phyloP scores from a whole-genome alignment of 331 rosid species.

The Ulmus americana region DNA sequence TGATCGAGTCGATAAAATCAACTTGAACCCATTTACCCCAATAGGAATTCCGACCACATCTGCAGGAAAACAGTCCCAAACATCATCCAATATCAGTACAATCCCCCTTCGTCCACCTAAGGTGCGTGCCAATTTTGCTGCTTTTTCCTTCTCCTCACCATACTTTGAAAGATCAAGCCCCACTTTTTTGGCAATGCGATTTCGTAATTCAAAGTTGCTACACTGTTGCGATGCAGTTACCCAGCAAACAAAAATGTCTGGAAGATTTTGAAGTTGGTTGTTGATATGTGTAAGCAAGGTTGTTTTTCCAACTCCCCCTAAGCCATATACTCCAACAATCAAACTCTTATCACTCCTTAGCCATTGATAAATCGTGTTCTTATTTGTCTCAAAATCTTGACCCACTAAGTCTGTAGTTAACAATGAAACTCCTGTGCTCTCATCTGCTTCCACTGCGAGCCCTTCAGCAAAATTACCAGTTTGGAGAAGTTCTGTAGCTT shows the following conservation, averaged over 20 bases:
- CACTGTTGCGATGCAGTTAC: constrained; percentile 21
- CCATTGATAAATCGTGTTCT: not conserved
- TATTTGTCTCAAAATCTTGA: not conserved
- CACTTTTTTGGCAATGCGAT: constrained; percentile 12
- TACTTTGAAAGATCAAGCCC: not conserved
- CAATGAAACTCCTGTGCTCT: not conserved
- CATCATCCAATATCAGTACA: too few species aligned
- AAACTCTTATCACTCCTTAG: too few species aligned
- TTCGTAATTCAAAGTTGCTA: constrained; percentile 18
- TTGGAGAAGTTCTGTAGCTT: not conserved
- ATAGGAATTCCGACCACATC: too few species aligned
- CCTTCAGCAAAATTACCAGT: not conserved
- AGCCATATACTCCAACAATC: constrained; percentile 4
- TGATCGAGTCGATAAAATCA: too few species aligned
- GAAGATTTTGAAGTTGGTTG: not conserved
- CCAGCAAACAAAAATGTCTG: constrained; percentile 1
- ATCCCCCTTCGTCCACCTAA: too few species aligned
- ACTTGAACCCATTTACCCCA: too few species aligned
- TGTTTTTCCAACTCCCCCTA: constrained; percentile 11
- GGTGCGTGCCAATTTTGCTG: constrained; percentile 17
- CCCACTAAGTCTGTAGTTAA: not conserved
- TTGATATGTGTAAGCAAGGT: not conserved
- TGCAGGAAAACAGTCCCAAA: too few species aligned
- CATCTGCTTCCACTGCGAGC: constrained; percentile 3
- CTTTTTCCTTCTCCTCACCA: constrained; percentile 26